Conservation (phyloP, 495 filamentous ascomycete genomes). For the Podospora pseudocomata region DNA sequence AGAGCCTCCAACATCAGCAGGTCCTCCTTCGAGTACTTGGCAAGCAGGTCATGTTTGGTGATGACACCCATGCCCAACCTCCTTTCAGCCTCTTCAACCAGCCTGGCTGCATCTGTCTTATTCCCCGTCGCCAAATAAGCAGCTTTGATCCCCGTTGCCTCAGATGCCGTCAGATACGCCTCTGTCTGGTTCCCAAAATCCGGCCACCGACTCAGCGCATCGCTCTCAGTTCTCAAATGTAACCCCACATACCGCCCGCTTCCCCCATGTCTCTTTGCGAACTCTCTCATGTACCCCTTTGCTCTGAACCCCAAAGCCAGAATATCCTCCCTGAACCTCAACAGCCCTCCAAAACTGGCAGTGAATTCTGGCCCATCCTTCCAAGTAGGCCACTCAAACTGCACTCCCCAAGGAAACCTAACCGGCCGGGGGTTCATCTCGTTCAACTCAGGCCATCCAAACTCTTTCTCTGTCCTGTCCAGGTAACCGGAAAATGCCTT, state of each 20-base stretch:
- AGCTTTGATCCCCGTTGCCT: conserved; percentile 27
- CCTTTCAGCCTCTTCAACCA: conserved; percentile 15
- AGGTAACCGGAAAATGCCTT: conserved; percentile 32
- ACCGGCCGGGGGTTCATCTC: conserved; percentile 32
- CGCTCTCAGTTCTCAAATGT: conserved; percentile 42
- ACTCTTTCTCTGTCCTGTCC: conserved; percentile 21
- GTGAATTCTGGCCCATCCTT: conserved; percentile 45
- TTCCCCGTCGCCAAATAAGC: conserved; percentile 44
- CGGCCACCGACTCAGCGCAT: conserved; percentile 41
- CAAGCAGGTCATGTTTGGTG: conserved; percentile 38
- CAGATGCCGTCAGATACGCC: conserved; percentile 33
- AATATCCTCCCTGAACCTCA: conserved; percentile 39
- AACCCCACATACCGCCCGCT: conserved; percentile 31
- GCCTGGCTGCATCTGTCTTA: conserved; percentile 34
- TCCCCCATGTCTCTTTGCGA: conserved; percentile 20
- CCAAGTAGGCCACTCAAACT: conserved; percentile 43
- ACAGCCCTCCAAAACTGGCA: conserved; percentile 40
- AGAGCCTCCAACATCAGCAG: conserved; percentile 30
- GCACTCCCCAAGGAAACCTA: conserved; percentile 44
- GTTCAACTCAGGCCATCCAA: conserved; percentile 28
- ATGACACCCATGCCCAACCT: conserved; percentile 25
- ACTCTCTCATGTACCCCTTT: conserved; percentile 28
- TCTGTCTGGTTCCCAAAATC: conserved; percentile 39
- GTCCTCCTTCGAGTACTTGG: conserved; percentile 23
- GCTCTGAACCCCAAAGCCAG: conserved; percentile 32